Evolutionary conservation across 345 rosid genomes (phyloP), one percentile per base, ranked within the genome.

Genomic region (Salix purpurea): DNA sequence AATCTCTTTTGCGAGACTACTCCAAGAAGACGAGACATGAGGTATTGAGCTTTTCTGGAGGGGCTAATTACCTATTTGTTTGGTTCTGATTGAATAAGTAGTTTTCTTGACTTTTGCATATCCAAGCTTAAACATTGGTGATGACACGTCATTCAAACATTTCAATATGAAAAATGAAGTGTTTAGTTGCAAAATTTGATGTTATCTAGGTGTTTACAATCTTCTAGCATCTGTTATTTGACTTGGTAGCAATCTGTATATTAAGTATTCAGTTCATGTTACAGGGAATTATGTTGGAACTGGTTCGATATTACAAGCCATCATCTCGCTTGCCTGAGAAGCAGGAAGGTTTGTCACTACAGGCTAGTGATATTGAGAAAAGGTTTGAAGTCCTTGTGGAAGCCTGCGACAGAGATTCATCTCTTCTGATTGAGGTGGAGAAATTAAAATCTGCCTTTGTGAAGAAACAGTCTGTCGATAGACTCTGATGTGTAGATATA

Each of bases 221-320:
- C 50, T 46, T 46, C 50, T 14, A 46, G 50, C 37, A 46, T 16
- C 71, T 11, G 34, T n/a, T 19, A 26, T 62, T 62, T n/a, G 15
- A 62, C 32, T 62, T 7, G 16, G 28, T 62, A 62, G 32, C 12
- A 46, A 46, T 46, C 50, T 4, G 15, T 62, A 28, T 11, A 24
- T 9, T 62, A 62, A 62, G 13, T 23, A 26, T 26, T 6, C 30
- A n/a, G 14, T 10, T 24, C 30, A 4, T 62, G 23, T 23, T 2
- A 21, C 87, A 92, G 98, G 89, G 87, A 83, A 85, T 94, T 86
- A 86, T 92, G 91, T 15, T 91, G 85, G 86, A 88, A 73, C 86
- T 92, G 7, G 28, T 94, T 66, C 70, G 52, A 37, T 87, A 90
- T 78, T 70, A 50, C 52, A 84, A 84, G 58, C 66, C 74, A 61